phyloP scores from a whole-genome alignment of 257 asterid genomes.

The Coffea eugenioides region DNA sequence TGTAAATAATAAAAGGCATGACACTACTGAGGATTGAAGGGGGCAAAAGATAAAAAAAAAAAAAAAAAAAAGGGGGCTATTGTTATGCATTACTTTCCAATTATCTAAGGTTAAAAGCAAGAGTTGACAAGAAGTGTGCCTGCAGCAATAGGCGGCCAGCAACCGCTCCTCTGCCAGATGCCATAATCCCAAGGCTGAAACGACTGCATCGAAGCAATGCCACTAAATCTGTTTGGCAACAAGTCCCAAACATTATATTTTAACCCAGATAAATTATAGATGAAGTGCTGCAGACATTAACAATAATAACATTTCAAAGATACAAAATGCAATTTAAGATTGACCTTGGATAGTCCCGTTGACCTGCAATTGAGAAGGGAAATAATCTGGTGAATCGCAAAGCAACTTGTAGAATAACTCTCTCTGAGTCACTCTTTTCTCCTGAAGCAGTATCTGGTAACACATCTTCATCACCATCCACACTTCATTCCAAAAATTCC shows the following conservation, averaged over 20 bases:
- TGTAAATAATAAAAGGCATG: not conserved
- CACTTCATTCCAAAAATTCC: slow-evolving; percentile 35
- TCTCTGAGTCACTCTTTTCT: slow-evolving; percentile 87
- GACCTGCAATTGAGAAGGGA: slow-evolving; percentile 72
- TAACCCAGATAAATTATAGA: not conserved
- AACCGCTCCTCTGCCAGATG: slow-evolving; percentile 84
- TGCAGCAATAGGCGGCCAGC: slow-evolving; percentile 84
- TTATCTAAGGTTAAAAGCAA: not conserved
- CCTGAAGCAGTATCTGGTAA: slow-evolving; percentile 63
- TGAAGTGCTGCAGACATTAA: not conserved
- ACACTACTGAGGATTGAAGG: not conserved
- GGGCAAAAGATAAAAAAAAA: too few relatives aligned
- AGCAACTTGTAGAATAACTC: slow-evolving; percentile 87
- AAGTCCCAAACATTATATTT: not conserved
- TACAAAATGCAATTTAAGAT: not conserved
- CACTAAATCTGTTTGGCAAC: slow-evolving; percentile 57
- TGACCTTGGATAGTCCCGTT: slow-evolving; percentile 84
- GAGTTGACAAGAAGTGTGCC: slow-evolving; percentile 34
- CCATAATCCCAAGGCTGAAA: slow-evolving; percentile 87
- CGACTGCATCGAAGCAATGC: slow-evolving; percentile 89
- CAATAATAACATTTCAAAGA: not conserved
- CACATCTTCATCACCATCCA: slow-evolving; percentile 98
- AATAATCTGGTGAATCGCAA: slow-evolving; percentile 70
- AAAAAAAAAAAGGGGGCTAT: not conserved
- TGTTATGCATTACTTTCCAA: not conserved